phyloP scores from a whole-genome alignment of 2,329 filamentous ascomycete genomes.

The Madurella fahalii region DNA sequence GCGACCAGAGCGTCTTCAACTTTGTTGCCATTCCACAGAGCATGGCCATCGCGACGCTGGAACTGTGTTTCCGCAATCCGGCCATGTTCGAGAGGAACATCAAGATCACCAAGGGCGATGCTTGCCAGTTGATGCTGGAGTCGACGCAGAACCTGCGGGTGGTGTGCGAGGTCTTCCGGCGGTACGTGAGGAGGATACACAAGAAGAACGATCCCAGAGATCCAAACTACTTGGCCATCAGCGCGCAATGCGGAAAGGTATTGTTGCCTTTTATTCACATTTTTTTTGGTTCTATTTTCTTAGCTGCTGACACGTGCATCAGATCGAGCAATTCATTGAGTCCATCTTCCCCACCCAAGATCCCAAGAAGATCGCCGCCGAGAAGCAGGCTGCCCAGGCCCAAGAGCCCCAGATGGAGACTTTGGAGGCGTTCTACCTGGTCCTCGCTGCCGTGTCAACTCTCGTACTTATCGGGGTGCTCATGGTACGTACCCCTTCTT shows the following conservation, averaged over 20 bases:
- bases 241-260: slow-evolving; percentile 82
- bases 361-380: slow-evolving; percentile 52
- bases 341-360: slow-evolving; percentile 84
- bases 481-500: slow-evolving; percentile 63
- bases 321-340: slow-evolving; percentile 96
- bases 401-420: slow-evolving; percentile 47
- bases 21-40: slow-evolving; percentile 94
- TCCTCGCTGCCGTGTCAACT: slow-evolving; percentile 62
- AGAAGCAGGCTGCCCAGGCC: slow-evolving; percentile 32
- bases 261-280: neutral
- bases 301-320: slow-evolving; percentile 18
- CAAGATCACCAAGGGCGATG: slow-evolving; percentile 95
- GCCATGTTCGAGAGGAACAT: slow-evolving; percentile 80
- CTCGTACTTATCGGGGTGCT: slow-evolving; percentile 65
- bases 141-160: slow-evolving; percentile 85
- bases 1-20: slow-evolving; percentile 98
- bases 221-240: slow-evolving; percentile 88
- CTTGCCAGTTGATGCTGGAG: slow-evolving; percentile 86
- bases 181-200: slow-evolving; percentile 75
- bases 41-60: slow-evolving; percentile 95
- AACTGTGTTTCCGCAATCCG: slow-evolving; percentile 88
- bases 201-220: slow-evolving; percentile 93
- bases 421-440: slow-evolving; percentile 62
- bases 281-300: neutral
- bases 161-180: slow-evolving; percentile 77